phyloP scores from a whole-genome alignment of 108 stramenopile species.

The Asterionellopsis glacialis region DNA sequence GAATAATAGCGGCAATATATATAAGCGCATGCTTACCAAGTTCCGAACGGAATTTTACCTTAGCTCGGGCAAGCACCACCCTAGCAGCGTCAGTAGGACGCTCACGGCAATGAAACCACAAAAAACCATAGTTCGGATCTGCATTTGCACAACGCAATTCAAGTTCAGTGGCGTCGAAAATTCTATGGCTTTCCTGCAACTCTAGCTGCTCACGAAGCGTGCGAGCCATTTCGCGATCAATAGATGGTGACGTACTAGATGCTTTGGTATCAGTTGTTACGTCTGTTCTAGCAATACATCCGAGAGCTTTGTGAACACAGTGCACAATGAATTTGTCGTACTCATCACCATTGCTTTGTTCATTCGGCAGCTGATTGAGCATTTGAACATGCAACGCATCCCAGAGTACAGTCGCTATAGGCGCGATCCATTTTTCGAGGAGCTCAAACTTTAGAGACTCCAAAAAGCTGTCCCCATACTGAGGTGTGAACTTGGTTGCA shows the following conservation, averaged over 20 bases:
- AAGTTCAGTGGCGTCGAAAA: slow-evolving; percentile 61
- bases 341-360: slow-evolving; percentile 1
- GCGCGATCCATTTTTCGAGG: slow-evolving; percentile 62
- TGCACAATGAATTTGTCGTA: slow-evolving; percentile 12
- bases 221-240: slow-evolving; percentile 17
- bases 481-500: slow-evolving; percentile 96
- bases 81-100: slow-evolving; percentile 82
- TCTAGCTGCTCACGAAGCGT: slow-evolving; percentile 21
- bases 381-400: slow-evolving; percentile 15
- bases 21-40: slow-evolving; percentile 45
- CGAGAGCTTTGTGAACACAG: not conserved
- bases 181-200: slow-evolving; percentile 27
- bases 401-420: slow-evolving; percentile 47
- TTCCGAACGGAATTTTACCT: slow-evolving; percentile 42
- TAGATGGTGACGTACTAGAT: slow-evolving; percentile 9
- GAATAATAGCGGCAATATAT: slow-evolving; percentile 65
- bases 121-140: slow-evolving; percentile 95
- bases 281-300: not conserved
- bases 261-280: not conserved
- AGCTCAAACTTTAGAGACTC: slow-evolving; percentile 74
- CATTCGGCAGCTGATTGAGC: not conserved
- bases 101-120: slow-evolving; percentile 91
- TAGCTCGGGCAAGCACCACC: slow-evolving; percentile 51
- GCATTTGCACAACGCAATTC: slow-evolving; percentile 89
- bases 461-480: slow-evolving; percentile 95